Evolutionary conservation across 306 rosid species (phyloP).

Genomic region (Prunus mira): DNA sequence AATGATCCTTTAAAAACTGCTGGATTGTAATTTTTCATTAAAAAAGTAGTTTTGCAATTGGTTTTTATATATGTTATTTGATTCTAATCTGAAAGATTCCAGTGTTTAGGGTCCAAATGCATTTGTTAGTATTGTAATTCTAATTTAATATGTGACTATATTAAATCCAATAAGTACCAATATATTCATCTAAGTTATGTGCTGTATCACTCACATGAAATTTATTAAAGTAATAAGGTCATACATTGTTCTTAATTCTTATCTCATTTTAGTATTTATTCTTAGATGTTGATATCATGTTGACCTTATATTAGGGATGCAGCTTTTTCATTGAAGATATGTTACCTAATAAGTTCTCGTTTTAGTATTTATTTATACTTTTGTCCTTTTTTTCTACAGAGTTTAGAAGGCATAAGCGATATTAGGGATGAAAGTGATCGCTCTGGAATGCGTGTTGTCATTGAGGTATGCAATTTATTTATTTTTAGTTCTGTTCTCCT

Average conservation of each 20-base stretch:
- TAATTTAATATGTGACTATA: background rate
- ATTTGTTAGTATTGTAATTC: too few species aligned
- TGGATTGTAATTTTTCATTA: slow-evolving; percentile 5
- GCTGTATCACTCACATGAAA: background rate
- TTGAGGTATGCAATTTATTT: slow-evolving; percentile 56
- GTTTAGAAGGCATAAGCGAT: slow-evolving; percentile 84
- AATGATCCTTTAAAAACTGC: background rate
- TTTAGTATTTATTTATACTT: background rate
- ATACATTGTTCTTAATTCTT: background rate
- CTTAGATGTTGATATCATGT: too few species aligned
- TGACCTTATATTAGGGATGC: too few species aligned
- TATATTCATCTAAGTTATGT: background rate
- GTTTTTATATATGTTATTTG: background rate
- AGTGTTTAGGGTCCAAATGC: background rate
- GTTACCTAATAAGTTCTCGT: background rate
- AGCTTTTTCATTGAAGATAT: too few species aligned
- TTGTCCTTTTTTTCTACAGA: slow-evolving; percentile 40
- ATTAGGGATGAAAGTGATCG: slow-evolving; percentile 98
- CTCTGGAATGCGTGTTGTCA: slow-evolving; percentile 91
- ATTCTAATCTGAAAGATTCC: background rate
- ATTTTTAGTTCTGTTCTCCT: background rate
- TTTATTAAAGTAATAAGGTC: background rate
- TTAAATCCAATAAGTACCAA: background rate
- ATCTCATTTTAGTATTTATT: background rate
- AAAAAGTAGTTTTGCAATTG: background rate